Percentiles rank a stretch among this genome's conserved stretches.
phyloP scores from a whole-genome alignment of 208 protist genomes.

The Phytomonas sp. region DNA sequence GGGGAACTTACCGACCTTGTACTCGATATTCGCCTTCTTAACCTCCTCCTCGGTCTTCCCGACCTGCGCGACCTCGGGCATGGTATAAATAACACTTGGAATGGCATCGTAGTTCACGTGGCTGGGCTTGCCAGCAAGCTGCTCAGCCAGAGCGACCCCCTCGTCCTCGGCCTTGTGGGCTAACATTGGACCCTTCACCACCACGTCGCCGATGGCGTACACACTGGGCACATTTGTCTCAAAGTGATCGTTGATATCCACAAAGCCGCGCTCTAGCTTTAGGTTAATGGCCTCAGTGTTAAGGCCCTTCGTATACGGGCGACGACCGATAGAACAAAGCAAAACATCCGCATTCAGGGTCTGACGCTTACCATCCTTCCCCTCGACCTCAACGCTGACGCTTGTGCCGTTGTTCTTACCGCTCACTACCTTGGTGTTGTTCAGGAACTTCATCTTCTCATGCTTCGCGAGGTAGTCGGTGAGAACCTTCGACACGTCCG shows the following conservation, averaged over 20 bases:
- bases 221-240: constrained; percentile 92
- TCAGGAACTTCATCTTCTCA: constrained; percentile 89
- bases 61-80: constrained; percentile 97
- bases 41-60: constrained; percentile 97
- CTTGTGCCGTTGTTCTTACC: constrained; percentile 64
- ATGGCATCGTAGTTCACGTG: constrained; percentile 98
- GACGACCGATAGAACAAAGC: constrained; percentile 95
- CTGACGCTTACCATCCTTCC: constrained; percentile 83
- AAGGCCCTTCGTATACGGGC: constrained; percentile 92
- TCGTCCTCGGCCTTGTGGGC: constrained; percentile 99
- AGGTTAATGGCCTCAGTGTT: constrained; percentile 93
- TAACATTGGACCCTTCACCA: constrained; percentile 98
- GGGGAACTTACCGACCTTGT: constrained; percentile 97
- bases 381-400: constrained; percentile 87
- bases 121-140: constrained; percentile 86
- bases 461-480: constrained; percentile 77
- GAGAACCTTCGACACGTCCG: constrained; percentile 75
- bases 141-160: constrained; percentile 93
- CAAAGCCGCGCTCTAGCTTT: constrained; percentile 82
- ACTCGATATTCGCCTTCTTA: constrained; percentile 88
- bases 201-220: constrained; percentile 98
- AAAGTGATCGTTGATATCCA: constrained; percentile 93
- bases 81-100: constrained; percentile 99
- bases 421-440: constrained; percentile 85
- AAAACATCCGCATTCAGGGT: constrained; percentile 89